Conservation (phyloP, 2,329 filamentous ascomycete species). For the Geosmithia morbida region DNA sequence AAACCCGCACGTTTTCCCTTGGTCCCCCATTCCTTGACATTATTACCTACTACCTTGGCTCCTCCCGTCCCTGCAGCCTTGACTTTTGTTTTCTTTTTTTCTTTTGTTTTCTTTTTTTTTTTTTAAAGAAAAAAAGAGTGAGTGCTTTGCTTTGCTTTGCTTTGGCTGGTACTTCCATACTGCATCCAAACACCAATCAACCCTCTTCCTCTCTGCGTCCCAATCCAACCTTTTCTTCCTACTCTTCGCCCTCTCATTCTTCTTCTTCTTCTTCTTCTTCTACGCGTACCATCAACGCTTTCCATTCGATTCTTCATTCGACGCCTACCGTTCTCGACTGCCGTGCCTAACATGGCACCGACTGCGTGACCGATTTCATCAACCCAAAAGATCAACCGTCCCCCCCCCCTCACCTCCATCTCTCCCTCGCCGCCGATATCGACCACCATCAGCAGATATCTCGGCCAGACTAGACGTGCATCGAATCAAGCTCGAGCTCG, state of each 20-base stretch:
- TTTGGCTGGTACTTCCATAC: background rate
- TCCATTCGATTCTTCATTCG: constrained; percentile 1
- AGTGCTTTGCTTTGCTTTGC: too few species aligned
- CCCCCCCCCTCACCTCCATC: constrained; percentile 1
- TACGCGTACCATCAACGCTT: background rate
- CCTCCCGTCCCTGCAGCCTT: background rate
- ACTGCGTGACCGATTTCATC: constrained; percentile 14
- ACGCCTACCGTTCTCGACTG: background rate
- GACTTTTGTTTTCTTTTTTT: background rate
- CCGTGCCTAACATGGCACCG: constrained; percentile 22
- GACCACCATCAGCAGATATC: constrained; percentile 1
- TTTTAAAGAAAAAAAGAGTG: too few species aligned
- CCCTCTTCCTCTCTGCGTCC: background rate
- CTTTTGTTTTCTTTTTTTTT: too few species aligned
- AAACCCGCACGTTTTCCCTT: background rate
- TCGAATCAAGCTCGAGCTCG: constrained; percentile 31
- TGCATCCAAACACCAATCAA: background rate
- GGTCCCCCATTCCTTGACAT: too few species aligned
- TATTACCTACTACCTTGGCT: too few species aligned
- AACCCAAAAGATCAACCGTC: background rate
- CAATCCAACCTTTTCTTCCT: background rate
- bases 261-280: background rate
- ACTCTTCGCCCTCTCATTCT: background rate
- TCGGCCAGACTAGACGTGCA: constrained; percentile 2
- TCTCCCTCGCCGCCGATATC: background rate